Evolutionary conservation across 2,329 filamentous ascomycete genomes (phyloP).

Genomic region (Epichloe baconii): DNA sequence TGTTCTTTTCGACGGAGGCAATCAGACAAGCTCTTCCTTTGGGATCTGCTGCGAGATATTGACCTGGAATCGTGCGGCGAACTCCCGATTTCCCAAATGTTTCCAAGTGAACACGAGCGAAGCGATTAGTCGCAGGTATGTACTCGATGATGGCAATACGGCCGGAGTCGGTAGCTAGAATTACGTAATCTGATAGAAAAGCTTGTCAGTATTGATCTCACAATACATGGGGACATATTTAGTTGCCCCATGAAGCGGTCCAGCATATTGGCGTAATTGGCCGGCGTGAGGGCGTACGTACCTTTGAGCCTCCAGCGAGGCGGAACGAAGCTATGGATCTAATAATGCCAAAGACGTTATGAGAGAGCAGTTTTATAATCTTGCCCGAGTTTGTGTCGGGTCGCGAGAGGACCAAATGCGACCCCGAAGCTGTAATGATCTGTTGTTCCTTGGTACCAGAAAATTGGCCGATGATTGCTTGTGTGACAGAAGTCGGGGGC

Average conservation of each 20-base stretch:
- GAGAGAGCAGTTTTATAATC: conserved; percentile 71
- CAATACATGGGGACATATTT: neutral
- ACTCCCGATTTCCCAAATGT: conserved; percentile 97
- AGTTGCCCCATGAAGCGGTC: neutral
- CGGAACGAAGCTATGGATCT: conserved; percentile 78
- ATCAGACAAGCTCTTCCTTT: conserved; percentile 92
- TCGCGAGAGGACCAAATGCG: conserved; percentile 72
- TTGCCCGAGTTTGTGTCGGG: conserved; percentile 78
- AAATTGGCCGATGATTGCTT: conserved; percentile 90
- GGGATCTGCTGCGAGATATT: conserved; percentile 89
- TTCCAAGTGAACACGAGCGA: conserved; percentile 82
- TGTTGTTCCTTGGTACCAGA: conserved; percentile 94
- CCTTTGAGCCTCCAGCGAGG: conserved; percentile 87
- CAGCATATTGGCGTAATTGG: conserved; percentile 13
- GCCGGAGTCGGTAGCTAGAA: conserved; percentile 88
- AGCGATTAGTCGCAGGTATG: conserved; percentile 72
- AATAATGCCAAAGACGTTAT: conserved; percentile 94
- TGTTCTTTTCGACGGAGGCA: conserved; percentile 94
- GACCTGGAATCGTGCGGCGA: conserved; percentile 81
- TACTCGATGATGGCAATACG: conserved; percentile 93
- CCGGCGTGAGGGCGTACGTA: conserved; percentile 36
- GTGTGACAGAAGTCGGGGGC: conserved; percentile 74
- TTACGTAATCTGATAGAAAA: conserved; percentile 66
- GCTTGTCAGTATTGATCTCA: neutral
- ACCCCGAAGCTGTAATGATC: conserved; percentile 86